Evolutionary conservation across 2,329 filamentous ascomycete species (phyloP).

Genomic region (Cadophora luteo-olivacea): DNA sequence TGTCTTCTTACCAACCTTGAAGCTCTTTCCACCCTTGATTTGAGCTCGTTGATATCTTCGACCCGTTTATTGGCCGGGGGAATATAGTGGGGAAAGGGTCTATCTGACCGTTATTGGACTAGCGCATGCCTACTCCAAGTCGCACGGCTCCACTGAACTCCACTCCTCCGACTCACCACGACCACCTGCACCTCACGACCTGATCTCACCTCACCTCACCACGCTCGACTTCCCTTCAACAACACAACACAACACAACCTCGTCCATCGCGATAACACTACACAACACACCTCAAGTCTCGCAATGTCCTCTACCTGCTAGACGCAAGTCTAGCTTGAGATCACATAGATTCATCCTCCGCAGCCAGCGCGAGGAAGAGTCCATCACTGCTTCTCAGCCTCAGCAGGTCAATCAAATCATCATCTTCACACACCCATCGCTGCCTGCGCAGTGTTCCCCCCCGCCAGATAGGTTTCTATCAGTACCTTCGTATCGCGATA

Average conservation of each 20-base stretch:
- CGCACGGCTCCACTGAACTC: conserved; percentile 4
- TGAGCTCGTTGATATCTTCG: neutral
- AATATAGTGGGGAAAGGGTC: neutral
- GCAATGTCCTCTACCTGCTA: conserved; percentile 48
- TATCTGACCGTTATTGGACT: neutral
- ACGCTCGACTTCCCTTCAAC: neutral
- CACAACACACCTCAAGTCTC: conserved; percentile 26
- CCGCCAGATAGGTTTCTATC: conserved; percentile 28
- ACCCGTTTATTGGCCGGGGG: neutral
- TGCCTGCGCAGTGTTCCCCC: conserved; percentile 33
- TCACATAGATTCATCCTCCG: conserved; percentile 49
- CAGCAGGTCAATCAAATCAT: conserved; percentile 44
- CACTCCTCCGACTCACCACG: conserved; percentile 13
- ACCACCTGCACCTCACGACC: neutral
- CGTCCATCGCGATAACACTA: conserved; percentile 5
- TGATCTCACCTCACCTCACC: conserved; percentile 3
- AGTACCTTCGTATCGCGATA: conserved; percentile 29
- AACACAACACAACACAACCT: conserved; percentile 20
- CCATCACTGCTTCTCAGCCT: conserved; percentile 52
- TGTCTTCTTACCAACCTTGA: neutral
- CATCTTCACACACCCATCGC: conserved; percentile 26
- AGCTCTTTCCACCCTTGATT: conserved; percentile 10
- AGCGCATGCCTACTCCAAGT: neutral
- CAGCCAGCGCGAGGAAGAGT: conserved; percentile 52
- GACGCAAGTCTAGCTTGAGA: conserved; percentile 53